Conservation (phyloP, 2,329 filamentous ascomycete genomes). For the Monosporascus sp. region DNA sequence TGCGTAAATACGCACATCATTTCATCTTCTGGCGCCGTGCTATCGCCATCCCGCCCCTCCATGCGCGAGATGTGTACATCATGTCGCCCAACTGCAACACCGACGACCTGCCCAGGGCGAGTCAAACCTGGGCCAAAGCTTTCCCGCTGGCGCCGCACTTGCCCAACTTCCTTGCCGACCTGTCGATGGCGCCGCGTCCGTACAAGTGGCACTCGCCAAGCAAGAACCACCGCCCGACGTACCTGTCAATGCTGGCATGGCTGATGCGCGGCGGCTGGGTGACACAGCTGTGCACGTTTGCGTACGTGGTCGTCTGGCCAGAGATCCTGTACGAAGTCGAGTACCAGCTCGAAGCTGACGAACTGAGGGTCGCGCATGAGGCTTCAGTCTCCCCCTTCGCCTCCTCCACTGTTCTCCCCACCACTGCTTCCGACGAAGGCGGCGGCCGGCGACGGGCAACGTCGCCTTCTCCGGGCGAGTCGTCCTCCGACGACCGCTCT, state of each 20-base stretch:
- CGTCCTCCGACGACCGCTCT: constrained; percentile 20
- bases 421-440: background rate
- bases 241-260: constrained; percentile 90
- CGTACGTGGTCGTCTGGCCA: constrained; percentile 77
- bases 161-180: constrained; percentile 77
- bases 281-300: constrained; percentile 85
- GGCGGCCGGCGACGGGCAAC: background rate
- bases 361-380: constrained; percentile 37
- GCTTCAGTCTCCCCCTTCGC: constrained; percentile 6
- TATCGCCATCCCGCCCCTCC: constrained; percentile 83
- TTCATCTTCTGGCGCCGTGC: constrained; percentile 95
- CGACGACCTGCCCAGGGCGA: constrained; percentile 61
- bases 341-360: constrained; percentile 61
- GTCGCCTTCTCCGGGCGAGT: constrained; percentile 3
- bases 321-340: constrained; percentile 80
- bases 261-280: constrained; percentile 90
- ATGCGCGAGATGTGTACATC: constrained; percentile 85
- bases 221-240: constrained; percentile 79
- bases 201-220: constrained; percentile 82
- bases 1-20: constrained; percentile 84
- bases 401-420: constrained; percentile 3
- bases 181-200: constrained; percentile 74
- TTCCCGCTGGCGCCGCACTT: constrained; percentile 82
- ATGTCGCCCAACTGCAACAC: constrained; percentile 86
- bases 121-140: constrained; percentile 64